phyloP scores from a whole-genome alignment of 148 eudicot species.

The Dianthus caryophyllus region DNA sequence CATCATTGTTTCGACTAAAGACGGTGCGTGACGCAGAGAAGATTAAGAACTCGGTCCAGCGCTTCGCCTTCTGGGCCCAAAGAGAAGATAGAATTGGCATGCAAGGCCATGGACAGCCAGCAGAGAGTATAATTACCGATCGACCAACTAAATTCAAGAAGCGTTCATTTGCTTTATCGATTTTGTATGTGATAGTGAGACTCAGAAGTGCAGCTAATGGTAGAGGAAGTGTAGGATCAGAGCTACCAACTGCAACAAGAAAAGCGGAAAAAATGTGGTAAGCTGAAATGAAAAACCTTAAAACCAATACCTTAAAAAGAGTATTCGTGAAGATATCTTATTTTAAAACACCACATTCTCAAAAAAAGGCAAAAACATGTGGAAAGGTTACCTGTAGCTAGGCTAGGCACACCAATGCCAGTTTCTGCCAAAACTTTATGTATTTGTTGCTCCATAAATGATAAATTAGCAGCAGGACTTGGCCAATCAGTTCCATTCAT shows the following conservation, averaged over 20 bases:
- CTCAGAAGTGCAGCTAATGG: slow-evolving; percentile 93
- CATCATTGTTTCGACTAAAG: slow-evolving; percentile 79
- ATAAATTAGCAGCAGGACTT: slow-evolving; percentile 86
- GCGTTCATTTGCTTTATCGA: slow-evolving; percentile 70
- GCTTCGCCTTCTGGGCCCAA: slow-evolving; percentile 93
- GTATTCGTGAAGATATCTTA: background rate
- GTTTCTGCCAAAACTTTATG: slow-evolving; percentile 76
- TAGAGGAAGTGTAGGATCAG: slow-evolving; percentile 72
- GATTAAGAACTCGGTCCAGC: slow-evolving; percentile 93
- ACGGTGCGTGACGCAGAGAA: slow-evolving; percentile 81
- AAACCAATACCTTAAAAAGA: background rate
- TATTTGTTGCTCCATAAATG: slow-evolving; percentile 74
- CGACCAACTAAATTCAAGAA: slow-evolving; percentile 70
- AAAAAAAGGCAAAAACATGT: background rate
- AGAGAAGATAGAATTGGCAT: slow-evolving; percentile 82
- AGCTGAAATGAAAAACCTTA: background rate
- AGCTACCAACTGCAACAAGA: slow-evolving; percentile 56
- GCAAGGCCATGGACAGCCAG: slow-evolving; percentile 99
- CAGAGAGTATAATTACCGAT: slow-evolving; percentile 62
- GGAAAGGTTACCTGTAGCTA: slow-evolving; percentile 49
- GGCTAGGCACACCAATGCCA: slow-evolving; percentile 88
- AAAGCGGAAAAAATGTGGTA: background rate
- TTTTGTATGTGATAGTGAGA: slow-evolving; percentile 92
- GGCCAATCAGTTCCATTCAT: slow-evolving; percentile 99
- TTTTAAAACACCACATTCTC: background rate